phyloP scores from a whole-genome alignment of 1,139 yeast genomes.

The Keqinozyma sinolaborantium region DNA sequence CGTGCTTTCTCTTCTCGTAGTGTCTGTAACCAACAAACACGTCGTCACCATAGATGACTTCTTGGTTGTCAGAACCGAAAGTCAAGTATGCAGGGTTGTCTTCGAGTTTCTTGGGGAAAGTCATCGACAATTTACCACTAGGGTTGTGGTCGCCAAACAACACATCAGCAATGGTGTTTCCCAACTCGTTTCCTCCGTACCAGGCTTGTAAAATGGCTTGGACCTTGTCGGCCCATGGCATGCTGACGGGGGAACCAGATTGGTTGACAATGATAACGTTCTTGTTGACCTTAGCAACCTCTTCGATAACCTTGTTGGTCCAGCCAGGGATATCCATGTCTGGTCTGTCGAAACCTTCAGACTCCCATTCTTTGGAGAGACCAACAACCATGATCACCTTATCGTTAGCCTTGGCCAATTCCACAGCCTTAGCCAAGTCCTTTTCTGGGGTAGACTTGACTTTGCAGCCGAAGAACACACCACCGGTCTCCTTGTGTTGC shows the following conservation, averaged over 20 bases:
- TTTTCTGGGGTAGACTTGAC: constrained; percentile 17
- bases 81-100: constrained; percentile 45
- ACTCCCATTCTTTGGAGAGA: constrained; percentile 34
- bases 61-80: constrained; percentile 37
- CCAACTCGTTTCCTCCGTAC: constrained; percentile 33
- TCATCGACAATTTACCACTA: constrained; percentile 28
- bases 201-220: constrained; percentile 49
- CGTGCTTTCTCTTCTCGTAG: constrained; percentile 47
- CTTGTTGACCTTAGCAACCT: constrained; percentile 44
- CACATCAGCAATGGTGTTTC: constrained; percentile 20
- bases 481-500: constrained; percentile 25
- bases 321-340: constrained; percentile 42
- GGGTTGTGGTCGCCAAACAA: constrained; percentile 23
- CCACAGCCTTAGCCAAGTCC: constrained; percentile 24
- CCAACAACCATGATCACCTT: constrained; percentile 44
- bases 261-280: constrained; percentile 55
- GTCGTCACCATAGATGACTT: constrained; percentile 53
- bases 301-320: constrained; percentile 44
- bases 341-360: constrained; percentile 34
- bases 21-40: constrained; percentile 59
- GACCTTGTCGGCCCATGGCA: constrained; percentile 53
- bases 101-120: constrained; percentile 45
- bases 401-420: constrained; percentile 26
- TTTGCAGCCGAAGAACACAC: constrained; percentile 28
- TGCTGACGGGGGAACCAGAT: constrained; percentile 59